Evolutionary conservation across 73 alveolate species (phyloP), one percentile per base, ranked within the genome.

Genomic region (Symbiodinium natans): DNA sequence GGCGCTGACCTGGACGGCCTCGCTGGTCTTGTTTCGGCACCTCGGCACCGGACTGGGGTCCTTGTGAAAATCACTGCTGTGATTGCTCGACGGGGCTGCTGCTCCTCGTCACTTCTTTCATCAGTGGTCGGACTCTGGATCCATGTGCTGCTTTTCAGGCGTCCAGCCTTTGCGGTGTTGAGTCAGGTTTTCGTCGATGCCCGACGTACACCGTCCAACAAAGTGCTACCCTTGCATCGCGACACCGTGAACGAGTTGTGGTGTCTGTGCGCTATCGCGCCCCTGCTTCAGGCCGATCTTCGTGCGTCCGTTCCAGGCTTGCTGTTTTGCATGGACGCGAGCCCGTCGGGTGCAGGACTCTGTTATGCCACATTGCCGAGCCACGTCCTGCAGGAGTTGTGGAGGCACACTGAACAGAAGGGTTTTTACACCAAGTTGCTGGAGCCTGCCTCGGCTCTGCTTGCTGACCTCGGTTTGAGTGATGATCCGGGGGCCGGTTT

Each of bases 1-100:
- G 95, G 95, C 0, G 95, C 95, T 17, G 95, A 59, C 31, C 43
- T 36, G 0, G 86, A 87, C 40, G 95, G 95, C 8, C 7, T 38
- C 29, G 71, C 25, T 6, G 94, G 95, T 2, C 41, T 29, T 0
- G 31, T 48, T 19, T 17, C 63, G 25, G 73, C 43, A 2, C 71
- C 68, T 7, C 63, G 68, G 43, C 43, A 25, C 3, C 5, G 95
- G n/a, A 15, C 2, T 31, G 71, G 31, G 9, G 42, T 63, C 5
- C 11, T 89, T 29, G 39, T 59, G 46, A 19, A 25, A 1, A 9
- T 89, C 52, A 89, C 95, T 5, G 42, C 17, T 7, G 36, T 40
- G 0, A 29, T 89, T 0, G 75, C 42, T 0, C 36, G 48, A 1
- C 4, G 10, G 2, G 82, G 82, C 2, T 0, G 10, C 4, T 27